Base-by-base conservation (phyloP, 225 moss, liverwort and hornwort species). In the Anthoceros angustus region DNA sequence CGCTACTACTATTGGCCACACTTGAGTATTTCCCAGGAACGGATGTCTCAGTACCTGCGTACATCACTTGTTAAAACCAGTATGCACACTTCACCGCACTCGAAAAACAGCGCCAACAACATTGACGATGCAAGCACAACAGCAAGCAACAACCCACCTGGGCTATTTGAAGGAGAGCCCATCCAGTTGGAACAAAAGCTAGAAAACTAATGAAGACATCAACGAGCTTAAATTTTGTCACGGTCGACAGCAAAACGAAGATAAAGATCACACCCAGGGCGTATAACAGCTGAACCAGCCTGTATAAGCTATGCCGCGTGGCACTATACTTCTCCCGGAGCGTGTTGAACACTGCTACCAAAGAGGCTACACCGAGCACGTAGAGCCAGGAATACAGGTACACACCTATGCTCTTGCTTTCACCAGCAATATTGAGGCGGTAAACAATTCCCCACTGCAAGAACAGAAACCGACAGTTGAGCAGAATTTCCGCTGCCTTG, bases 381-480 rank as follows among this genome's bases (percentile, higher is more conserved):
- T 69, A 39, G 5, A 11, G 5, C 55, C 39, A 68, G 4, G n/a
- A 70, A 80, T 5, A 3, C 14, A 55, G n/a, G 14, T 55, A 72
- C 87, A 98, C 98, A 70, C 78, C 79, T 61, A 98, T 78, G 69
- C 84, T 77, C 76, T 67, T 43, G 82, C 70, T 66, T 68, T 70
- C 16, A 41, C 65, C 10, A 70, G 81, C 74, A 10, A 92, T 89
- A 42, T 78, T 77, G 72, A 98, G 74, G 69, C 80, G 91, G 69
- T 92, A 98, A 39, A 92, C 78, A 12, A 98, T 77, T 20, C 98
- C 98, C 67, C 89, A 98, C 61, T 98, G 98, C 62, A 88, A 98
- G 2, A 92, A 66, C 25, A 98, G 76, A 48, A 98, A 98, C 39
- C 95, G 81, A 62, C 86, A 41, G 16, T 88, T 73, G 6, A 92